Evolutionary conservation across 306 rosid genomes (phyloP), one percentile per base, ranked within the genome.

Genomic region (Elaeagnus macrophylla): DNA sequence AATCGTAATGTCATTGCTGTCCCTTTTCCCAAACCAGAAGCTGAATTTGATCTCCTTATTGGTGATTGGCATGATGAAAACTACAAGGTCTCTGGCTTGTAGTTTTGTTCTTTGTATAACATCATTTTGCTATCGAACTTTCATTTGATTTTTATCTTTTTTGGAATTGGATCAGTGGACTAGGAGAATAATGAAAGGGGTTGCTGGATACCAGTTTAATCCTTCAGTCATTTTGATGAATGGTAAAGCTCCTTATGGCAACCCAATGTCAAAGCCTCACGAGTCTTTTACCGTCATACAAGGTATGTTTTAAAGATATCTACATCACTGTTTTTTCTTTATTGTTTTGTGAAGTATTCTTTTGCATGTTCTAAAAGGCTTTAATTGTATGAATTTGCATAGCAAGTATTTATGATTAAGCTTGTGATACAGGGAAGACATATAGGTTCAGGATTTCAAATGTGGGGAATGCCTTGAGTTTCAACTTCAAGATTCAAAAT

Each of bases 371-470:
- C 16, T 7, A 55, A 25, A 4, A 48, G 56, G 20, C 6, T 5
- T 14, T 42, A 16, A 12, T 53, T 12, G 43, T 47, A 51, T 42
- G 46, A 42, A 42, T 10, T 9, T 42, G 10, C 46, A 12, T 47
- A n/a, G 16, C 14, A 13, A 13, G 9, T 47, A 14, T 12, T 47
- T 3, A 13, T 12, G 16, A 43, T 25, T 52, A 41, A 25, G 25
- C 51, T 72, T 3, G 62, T 64, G 45, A 45, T 40, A 54, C 72
- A 90, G 97, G 86, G 45, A 81, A 79, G 77, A 77, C 85, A 37
- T 86, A 90, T 42, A 58, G 86, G 78, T 76, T 83, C 13, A 86
- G 91, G 74, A 76, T 86, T 79, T 86, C 97, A 66, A 86, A 90
- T 8, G 97, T 90, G 57, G 95, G 97, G 35, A 77, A 69, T 38